Conservation (phyloP, 345 rosid species). For the Salix exigua region DNA sequence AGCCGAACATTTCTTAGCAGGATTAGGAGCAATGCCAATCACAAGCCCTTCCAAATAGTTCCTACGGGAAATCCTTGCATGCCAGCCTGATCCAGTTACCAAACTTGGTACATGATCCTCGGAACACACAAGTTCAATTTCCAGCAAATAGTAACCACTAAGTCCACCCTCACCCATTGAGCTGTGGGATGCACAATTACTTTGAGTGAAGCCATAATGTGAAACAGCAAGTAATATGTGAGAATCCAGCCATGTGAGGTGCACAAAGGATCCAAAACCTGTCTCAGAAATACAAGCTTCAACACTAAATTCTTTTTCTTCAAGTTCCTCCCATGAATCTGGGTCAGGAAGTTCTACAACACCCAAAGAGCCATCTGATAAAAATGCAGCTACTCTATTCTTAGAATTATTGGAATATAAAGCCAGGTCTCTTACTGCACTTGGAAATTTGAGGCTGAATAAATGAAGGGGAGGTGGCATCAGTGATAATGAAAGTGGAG, state of each 20-base stretch:
- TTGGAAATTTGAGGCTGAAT: slow-evolving; percentile 66
- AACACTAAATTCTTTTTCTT: slow-evolving; percentile 59
- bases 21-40: slow-evolving; percentile 57
- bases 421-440: slow-evolving; percentile 60
- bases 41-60: slow-evolving; percentile 49
- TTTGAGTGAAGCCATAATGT: slow-evolving; percentile 45
- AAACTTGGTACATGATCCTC: slow-evolving; percentile 61
- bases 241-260: slow-evolving; percentile 73
- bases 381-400: slow-evolving; percentile 58
- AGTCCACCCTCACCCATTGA: slow-evolving; percentile 36
- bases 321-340: slow-evolving; percentile 73
- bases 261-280: slow-evolving; percentile 53
- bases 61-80: slow-evolving; percentile 42
- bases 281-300: slow-evolving; percentile 54
- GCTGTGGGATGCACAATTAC: slow-evolving; percentile 29
- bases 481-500: slow-evolving; percentile 73
- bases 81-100: slow-evolving; percentile 74
- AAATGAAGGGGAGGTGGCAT: slow-evolving; percentile 89
- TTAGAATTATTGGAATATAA: slow-evolving; percentile 55
- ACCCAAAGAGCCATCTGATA: slow-evolving; percentile 71
- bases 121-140: slow-evolving; percentile 62
- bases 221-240: slow-evolving; percentile 73
- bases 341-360: slow-evolving; percentile 69
- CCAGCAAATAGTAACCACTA: slow-evolving; percentile 62
- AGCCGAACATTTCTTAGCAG: slow-evolving; percentile 57